phyloP scores from a whole-genome alignment of 257 asterid species.

The Ilex aquifolium region DNA sequence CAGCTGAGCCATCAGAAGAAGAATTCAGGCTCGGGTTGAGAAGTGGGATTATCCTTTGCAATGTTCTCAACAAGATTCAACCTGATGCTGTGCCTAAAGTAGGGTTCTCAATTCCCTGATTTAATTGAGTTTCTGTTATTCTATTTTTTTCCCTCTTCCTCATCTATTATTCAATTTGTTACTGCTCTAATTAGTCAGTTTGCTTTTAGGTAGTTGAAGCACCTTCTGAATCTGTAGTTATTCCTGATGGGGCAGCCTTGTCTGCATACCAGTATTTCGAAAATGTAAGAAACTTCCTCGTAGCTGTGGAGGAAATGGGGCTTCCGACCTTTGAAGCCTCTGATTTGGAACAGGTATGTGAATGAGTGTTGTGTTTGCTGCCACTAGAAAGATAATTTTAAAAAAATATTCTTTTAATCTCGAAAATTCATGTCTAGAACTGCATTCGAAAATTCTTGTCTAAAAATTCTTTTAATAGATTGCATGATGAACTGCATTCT shows the following conservation, averaged over 20 bases:
- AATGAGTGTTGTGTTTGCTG: slow-evolving; percentile 1
- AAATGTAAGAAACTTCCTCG: slow-evolving; percentile 78
- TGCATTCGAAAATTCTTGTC: background rate
- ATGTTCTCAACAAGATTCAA: slow-evolving; percentile 71
- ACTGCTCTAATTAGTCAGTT: background rate
- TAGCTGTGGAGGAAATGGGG: slow-evolving; percentile 62
- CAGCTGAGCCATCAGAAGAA: slow-evolving; percentile 93
- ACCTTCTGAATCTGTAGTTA: slow-evolving; percentile 42
- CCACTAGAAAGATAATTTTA: background rate
- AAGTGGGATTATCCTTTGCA: slow-evolving; percentile 91
- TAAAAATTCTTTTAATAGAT: too few relatives aligned
- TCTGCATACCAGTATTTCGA: slow-evolving; percentile 83
- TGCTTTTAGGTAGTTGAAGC: slow-evolving; percentile 64
- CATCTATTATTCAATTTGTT: background rate
- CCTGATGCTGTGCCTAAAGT: slow-evolving; percentile 81
- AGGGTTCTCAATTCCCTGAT: slow-evolving; percentile 20
- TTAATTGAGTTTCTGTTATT: background rate
- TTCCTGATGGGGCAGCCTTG: slow-evolving; percentile 86
- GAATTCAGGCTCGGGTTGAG: slow-evolving; percentile 77
- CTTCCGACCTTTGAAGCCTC: slow-evolving; percentile 86
- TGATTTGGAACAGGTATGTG: slow-evolving; percentile 73
- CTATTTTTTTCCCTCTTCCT: background rate
- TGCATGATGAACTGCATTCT: background rate
- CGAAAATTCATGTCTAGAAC: too few relatives aligned
- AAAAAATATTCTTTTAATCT: background rate